These are phyloP conservation scores for Rhodotorula taiwanensis DNA, from an alignment of 768 basidiomycete genomes.

Conservation along the genomic window DNA sequence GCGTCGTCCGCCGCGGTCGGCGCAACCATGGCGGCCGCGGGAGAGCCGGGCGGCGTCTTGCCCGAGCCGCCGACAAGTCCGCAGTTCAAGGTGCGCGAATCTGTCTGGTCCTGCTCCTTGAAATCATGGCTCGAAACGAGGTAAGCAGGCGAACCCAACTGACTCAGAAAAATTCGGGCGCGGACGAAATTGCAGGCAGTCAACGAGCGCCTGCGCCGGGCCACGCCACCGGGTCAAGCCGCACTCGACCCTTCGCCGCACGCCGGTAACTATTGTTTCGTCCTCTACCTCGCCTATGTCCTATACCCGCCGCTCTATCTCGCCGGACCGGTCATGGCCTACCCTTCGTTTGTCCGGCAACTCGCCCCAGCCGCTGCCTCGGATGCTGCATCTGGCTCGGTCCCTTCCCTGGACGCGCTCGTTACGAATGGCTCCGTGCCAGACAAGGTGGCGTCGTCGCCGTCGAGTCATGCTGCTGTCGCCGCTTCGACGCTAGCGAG, in stretches of 20 bases:
- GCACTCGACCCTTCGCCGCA: slow-evolving; percentile 52
- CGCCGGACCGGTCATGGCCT: slow-evolving; percentile 91
- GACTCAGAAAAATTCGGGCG: too few relatives aligned
- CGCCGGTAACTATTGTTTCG: slow-evolving; percentile 56
- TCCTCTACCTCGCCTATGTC: slow-evolving; percentile 73
- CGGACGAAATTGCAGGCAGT: not conserved
- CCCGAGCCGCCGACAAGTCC: slow-evolving; percentile 1
- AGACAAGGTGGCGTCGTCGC: too few relatives aligned
- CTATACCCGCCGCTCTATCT: slow-evolving; percentile 91
- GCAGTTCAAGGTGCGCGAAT: not conserved
- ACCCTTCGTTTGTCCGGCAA: slow-evolving; percentile 93
- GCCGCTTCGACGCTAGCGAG: slow-evolving; percentile 22
- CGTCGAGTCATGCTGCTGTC: too few relatives aligned
- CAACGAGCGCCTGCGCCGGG: not conserved
- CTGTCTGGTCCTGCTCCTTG: too few relatives aligned
- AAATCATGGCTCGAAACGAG: not conserved
- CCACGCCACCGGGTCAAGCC: slow-evolving; percentile 46
- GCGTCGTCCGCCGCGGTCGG: slow-evolving; percentile 42
- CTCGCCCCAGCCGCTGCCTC: slow-evolving; percentile 46
- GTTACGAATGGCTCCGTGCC: too few relatives aligned
- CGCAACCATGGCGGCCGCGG: not conserved
- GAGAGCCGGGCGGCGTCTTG: not conserved
- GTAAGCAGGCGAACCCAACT: not conserved
- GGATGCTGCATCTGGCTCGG: slow-evolving; percentile 42
- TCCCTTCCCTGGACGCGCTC: too few relatives aligned